Conservation (phyloP, 345 rosid species). For the Corchorus capsularis region DNA sequence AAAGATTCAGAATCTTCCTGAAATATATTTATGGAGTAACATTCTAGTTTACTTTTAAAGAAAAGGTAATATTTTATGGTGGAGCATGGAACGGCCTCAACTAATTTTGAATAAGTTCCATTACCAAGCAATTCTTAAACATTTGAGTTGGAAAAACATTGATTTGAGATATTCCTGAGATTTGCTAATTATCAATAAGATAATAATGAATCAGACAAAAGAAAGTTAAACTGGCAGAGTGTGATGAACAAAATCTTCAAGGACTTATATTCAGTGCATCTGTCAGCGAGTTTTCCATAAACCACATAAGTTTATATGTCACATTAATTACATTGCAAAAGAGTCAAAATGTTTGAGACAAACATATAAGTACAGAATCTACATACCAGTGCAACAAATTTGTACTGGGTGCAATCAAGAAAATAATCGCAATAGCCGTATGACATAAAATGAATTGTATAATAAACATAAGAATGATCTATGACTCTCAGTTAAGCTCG, state of each 20-base stretch:
- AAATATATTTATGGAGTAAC: slow-evolving; percentile 6
- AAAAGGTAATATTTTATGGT: not conserved
- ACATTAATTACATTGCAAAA: not conserved
- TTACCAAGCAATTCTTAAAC: not conserved
- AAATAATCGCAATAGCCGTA: not conserved
- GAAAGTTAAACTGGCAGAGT: not conserved
- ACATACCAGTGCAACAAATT: not conserved
- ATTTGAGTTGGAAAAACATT: not conserved
- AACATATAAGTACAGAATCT: not conserved
- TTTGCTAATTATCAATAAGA: not conserved
- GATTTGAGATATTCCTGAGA: not conserved
- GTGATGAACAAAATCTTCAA: not conserved
- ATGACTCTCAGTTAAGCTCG: not conserved
- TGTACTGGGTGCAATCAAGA: not conserved
- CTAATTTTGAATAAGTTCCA: not conserved
- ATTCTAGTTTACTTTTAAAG: not conserved
- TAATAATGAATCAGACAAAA: not conserved
- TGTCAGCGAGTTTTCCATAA: not conserved
- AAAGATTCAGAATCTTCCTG: not conserved
- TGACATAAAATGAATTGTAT: not conserved
- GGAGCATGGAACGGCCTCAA: too few relatives aligned
- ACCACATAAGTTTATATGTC: not conserved
- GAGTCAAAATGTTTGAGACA: not conserved
- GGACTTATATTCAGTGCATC: not conserved
- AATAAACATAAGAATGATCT: not conserved